A percentile compares a stretch with the other conserved stretches of the same genome.
These are phyloP conservation scores for Mortierella sp. DNA, from an alignment of 371 early-diverging fungal genomes.

Conservation along the genomic window DNA sequence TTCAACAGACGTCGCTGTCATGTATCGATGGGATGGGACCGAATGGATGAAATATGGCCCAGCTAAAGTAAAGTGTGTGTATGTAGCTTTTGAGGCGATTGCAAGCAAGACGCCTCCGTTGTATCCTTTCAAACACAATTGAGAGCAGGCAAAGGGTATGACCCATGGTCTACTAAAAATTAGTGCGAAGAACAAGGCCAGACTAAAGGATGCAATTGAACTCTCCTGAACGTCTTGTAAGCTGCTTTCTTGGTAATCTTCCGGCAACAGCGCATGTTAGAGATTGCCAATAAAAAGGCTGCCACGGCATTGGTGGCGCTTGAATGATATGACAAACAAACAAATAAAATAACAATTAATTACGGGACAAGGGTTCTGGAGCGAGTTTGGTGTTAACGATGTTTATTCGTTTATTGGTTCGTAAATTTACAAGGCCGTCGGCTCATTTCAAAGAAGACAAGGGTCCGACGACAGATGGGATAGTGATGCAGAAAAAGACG, in stretches of 20 bases:
- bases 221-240: neutral
- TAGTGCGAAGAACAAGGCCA: too few relatives aligned
- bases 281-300: neutral
- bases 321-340: neutral
- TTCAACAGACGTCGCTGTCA: neutral
- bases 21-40: neutral
- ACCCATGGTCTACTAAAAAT: too few relatives aligned
- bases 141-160: too few relatives aligned
- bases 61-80: too few relatives aligned
- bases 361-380: neutral
- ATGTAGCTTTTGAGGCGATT: too few relatives aligned
- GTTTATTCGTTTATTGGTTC: neutral
- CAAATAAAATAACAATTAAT: neutral
- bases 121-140: too few relatives aligned
- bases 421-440: conserved; percentile 7
- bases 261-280: neutral
- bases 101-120: too few relatives aligned
- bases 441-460: neutral
- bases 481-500: neutral
- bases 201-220: neutral
- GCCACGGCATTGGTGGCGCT: neutral
- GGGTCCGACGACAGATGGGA: neutral
- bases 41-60: too few relatives aligned
- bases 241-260: neutral
- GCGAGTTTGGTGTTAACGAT: neutral